Evolutionary conservation across 768 basidiomycete species (phyloP).

Genomic region (Leccinum ochraceum): DNA sequence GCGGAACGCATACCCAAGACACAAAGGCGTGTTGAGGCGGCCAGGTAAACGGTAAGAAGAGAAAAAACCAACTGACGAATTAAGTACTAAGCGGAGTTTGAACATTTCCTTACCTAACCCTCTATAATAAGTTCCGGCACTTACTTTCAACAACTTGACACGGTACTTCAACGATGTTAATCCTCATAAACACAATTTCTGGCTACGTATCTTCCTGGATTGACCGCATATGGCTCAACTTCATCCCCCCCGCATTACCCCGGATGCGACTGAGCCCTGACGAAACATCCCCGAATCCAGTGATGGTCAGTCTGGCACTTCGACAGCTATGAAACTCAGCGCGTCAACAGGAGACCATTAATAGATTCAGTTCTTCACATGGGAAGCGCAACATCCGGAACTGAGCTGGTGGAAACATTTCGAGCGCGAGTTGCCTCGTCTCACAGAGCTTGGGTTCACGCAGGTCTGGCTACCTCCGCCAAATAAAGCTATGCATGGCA

Average conservation of each 20-base stretch:
- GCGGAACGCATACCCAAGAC: constrained; percentile 60
- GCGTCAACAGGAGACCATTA: background rate
- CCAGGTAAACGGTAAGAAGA: constrained; percentile 41
- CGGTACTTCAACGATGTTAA: background rate
- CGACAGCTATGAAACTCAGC: background rate
- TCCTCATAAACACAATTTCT: constrained; percentile 11
- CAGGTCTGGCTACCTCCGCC: constrained; percentile 85
- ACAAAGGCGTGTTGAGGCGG: constrained; percentile 46
- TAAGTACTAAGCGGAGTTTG: constrained; percentile 28
- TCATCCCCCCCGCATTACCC: constrained; percentile 44
- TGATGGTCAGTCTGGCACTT: constrained; percentile 55
- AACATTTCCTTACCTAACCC: constrained; percentile 7
- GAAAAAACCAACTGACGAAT: background rate
- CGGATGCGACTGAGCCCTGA: constrained; percentile 64
- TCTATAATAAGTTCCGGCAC: background rate
- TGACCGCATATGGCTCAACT: constrained; percentile 24
- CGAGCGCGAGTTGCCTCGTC: constrained; percentile 59
- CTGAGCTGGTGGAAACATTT: constrained; percentile 84
- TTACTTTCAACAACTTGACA: too few species aligned
- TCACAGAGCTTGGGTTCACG: constrained; percentile 71
- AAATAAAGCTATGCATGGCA: constrained; percentile 66
- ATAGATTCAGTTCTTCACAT: constrained; percentile 84
- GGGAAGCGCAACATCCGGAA: constrained; percentile 59
- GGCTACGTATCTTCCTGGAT: constrained; percentile 20
- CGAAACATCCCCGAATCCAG: constrained; percentile 49